A percentile compares a stretch with the other conserved stretches of the same genome.
Evolutionary conservation across 768 basidiomycete species (phyloP).

Genomic region (Pisolithus tinctorius): DNA sequence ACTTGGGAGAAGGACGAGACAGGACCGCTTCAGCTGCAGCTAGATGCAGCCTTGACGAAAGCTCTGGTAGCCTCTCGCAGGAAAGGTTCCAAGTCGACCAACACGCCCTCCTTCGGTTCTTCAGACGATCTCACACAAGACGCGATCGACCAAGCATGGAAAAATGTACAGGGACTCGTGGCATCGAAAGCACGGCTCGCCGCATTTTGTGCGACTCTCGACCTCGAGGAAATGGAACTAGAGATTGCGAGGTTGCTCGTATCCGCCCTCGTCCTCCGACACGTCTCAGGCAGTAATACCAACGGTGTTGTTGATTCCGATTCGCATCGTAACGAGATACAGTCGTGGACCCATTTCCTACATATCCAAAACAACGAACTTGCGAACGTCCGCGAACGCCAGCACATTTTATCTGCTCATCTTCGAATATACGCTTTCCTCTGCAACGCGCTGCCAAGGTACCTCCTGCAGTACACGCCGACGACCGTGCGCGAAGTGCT

Average conservation of each 20-base stretch:
- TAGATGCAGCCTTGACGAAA: slow-evolving; percentile 33
- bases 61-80: slow-evolving; percentile 23
- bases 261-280: slow-evolving; percentile 42
- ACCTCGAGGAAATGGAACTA: slow-evolving; percentile 46
- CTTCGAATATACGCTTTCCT: slow-evolving; percentile 52
- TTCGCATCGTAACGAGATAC: background rate
- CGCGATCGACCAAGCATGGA: slow-evolving; percentile 42
- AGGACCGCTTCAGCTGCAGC: slow-evolving; percentile 24
- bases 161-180: slow-evolving; percentile 27
- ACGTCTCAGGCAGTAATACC: slow-evolving; percentile 16
- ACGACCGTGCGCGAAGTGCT: slow-evolving; percentile 48
- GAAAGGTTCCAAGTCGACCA: slow-evolving; percentile 15
- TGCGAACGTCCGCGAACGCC: slow-evolving; percentile 36
- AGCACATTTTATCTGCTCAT: slow-evolving; percentile 45
- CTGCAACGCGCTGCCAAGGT: slow-evolving; percentile 26
- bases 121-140: slow-evolving; percentile 29
- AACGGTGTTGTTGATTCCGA: slow-evolving; percentile 2
- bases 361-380: slow-evolving; percentile 55
- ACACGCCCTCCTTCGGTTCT: slow-evolving; percentile 6
- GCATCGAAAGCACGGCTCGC: slow-evolving; percentile 17
- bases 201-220: slow-evolving; percentile 20
- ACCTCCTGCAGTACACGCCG: slow-evolving; percentile 31
- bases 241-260: slow-evolving; percentile 54
- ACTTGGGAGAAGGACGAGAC: slow-evolving; percentile 35
- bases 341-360: slow-evolving; percentile 43